Base-by-base conservation (phyloP, 2,329 filamentous ascomycete species). In the Xylaria sp. region DNA sequence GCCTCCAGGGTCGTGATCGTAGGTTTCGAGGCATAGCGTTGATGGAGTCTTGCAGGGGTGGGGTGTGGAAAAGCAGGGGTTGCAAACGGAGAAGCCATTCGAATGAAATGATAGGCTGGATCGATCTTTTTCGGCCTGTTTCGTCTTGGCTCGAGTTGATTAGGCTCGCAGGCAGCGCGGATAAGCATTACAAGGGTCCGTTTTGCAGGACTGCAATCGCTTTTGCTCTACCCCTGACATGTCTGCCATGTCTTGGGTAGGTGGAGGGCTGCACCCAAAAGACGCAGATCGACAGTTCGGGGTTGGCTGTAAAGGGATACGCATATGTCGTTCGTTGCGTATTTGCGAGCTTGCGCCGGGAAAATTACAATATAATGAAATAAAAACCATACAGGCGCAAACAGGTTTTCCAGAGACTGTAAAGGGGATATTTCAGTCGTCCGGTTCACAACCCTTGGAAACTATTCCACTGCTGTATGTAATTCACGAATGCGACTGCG, bases 11-110 rank as follows among this genome's bases (percentile, higher is more conserved):
- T 69, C 59, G 63, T 59, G 57, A 63, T 64, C 63, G 63, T 63
- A 60, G 56, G 67, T 71, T 75, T 74, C 69, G 73, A 74, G 63
- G 73, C 70, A 70, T 67, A 61, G 65, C 67, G 58, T 61, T 68
- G 71, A 69, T 69, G 62, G 60, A 69, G 65, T 66, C 66, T 60
- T 54, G 59, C 62, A 64, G 64, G 63, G 65, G 61, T 59, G 44
- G 54, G 57, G 41, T 47, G 24, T 34, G 38, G 48, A 45, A 37
- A 22, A 50, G 37, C 52, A 59, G 57, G 54, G 56, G 18, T 44
- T 42, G 26, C 50, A 62, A 48, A 52, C 50, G 50, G 51, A 50
- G 54, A 54, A 38, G 13, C 44, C 40, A 47, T 52, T 51, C 48
- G 39, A 43, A 44, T 17, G 43, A 44, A 45, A 52, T 66, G 67